These are phyloP conservation scores for Gastrolobium bilobum DNA, from an alignment of 306 rosid genomes.

Conservation along the genomic window DNA sequence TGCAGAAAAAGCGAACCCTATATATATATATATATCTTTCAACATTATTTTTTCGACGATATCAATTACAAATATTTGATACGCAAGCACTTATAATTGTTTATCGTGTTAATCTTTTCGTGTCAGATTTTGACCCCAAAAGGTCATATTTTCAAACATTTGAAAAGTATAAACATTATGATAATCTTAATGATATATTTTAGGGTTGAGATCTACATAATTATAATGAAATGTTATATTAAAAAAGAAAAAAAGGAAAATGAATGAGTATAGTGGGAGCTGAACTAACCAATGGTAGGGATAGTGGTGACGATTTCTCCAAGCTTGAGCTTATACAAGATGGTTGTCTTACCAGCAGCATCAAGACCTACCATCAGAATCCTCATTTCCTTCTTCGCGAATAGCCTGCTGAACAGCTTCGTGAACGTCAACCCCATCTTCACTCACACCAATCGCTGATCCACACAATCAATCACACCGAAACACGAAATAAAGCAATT, in stretches of 20 bases:
- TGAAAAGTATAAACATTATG: not conserved
- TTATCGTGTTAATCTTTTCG: not conserved
- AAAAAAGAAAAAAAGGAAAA: not conserved
- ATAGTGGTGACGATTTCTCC: conserved; percentile 97
- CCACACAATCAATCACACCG: not conserved
- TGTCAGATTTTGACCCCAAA: not conserved
- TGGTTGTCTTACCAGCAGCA: conserved; percentile 98
- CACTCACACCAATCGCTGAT: conserved; percentile 54
- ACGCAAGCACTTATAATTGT: not conserved
- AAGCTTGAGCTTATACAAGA: conserved; percentile 93
- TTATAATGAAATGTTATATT: not conserved
- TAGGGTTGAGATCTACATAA: not conserved
- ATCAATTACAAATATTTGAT: too few relatives aligned
- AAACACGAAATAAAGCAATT: not conserved
- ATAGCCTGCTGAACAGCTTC: conserved; percentile 92
- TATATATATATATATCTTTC: too few relatives aligned
- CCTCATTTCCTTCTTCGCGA: conserved; percentile 95
- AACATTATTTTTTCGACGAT: too few relatives aligned
- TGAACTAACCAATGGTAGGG: conserved; percentile 84
- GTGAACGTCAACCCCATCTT: conserved; percentile 92
- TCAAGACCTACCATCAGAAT: conserved; percentile 99
- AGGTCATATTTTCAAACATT: not conserved
- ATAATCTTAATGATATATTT: not conserved
- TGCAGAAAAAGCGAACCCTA: too few relatives aligned
- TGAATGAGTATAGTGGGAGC: not conserved